Conservation (phyloP, 768 basidiomycete species). For the Termitomyces sp. region DNA sequence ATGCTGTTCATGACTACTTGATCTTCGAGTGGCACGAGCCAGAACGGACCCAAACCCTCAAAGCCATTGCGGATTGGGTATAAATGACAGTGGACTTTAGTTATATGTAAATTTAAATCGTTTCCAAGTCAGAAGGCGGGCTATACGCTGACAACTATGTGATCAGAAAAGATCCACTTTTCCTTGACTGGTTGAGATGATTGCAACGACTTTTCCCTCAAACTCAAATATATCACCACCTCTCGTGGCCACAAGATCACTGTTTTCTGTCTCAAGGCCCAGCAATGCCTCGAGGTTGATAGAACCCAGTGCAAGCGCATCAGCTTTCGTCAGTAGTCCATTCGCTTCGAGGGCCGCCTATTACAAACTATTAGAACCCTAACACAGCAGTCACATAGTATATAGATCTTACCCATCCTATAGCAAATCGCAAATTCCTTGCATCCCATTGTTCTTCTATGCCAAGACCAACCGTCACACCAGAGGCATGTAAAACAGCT, state of each 20-base stretch:
- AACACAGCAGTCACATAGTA: background rate
- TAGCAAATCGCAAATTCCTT: slow-evolving; percentile 75
- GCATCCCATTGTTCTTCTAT: slow-evolving; percentile 60
- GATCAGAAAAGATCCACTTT: slow-evolving; percentile 16
- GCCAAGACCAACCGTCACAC: slow-evolving; percentile 73
- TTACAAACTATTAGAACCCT: background rate
- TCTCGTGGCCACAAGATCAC: slow-evolving; percentile 54
- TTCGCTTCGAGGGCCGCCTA: slow-evolving; percentile 42
- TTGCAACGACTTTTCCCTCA: slow-evolving; percentile 42
- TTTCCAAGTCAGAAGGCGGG: background rate
- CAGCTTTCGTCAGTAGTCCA: slow-evolving; percentile 33
- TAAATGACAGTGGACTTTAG: background rate
- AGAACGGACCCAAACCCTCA: slow-evolving; percentile 42
- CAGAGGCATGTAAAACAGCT: slow-evolving; percentile 56
- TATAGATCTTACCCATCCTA: slow-evolving; percentile 62
- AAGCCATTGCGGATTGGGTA: slow-evolving; percentile 48
- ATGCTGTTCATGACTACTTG: slow-evolving; percentile 52
- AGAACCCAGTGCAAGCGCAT: slow-evolving; percentile 43
- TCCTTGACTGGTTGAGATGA: slow-evolving; percentile 44
- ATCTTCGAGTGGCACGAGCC: slow-evolving; percentile 47
- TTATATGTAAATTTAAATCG: background rate
- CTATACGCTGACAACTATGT: background rate
- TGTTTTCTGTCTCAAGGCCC: slow-evolving; percentile 28
- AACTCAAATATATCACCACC: slow-evolving; percentile 50
- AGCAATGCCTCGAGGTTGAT: slow-evolving; percentile 38